phyloP scores from a whole-genome alignment of 805 yeast species.

The Pichia scutulata region DNA sequence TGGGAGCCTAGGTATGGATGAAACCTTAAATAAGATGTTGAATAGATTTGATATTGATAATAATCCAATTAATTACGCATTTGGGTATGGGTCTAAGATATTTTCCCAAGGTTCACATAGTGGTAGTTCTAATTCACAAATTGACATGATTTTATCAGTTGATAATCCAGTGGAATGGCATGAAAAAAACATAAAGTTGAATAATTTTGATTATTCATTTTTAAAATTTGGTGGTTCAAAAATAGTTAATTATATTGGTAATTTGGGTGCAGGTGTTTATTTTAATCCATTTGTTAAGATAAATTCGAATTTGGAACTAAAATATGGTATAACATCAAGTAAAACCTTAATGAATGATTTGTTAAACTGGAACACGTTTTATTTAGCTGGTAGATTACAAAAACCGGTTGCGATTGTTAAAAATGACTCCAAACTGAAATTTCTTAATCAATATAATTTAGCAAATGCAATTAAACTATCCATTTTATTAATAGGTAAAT shows the following conservation, averaged over 20 bases:
- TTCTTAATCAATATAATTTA: constrained; percentile 69
- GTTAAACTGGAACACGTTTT: constrained; percentile 77
- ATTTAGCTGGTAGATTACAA: constrained; percentile 87
- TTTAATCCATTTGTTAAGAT: constrained; percentile 70
- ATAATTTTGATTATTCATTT: constrained; percentile 73
- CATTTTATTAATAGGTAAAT: constrained; percentile 41
- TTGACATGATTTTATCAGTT: constrained; percentile 81
- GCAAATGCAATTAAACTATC: constrained; percentile 70
- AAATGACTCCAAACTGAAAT: constrained; percentile 54
- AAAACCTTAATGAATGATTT: constrained; percentile 58
- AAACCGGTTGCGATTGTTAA: constrained; percentile 80
- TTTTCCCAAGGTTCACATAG: constrained; percentile 55
- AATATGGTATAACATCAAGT: constrained; percentile 79
- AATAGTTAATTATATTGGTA: constrained; percentile 50
- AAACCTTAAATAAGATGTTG: constrained; percentile 30
- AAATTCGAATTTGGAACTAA: constrained; percentile 34
- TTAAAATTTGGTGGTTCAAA: constrained; percentile 53
- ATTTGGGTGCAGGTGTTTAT: constrained; percentile 82
- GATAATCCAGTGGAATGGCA: constrained; percentile 74
- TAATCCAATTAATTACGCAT: constrained; percentile 42
- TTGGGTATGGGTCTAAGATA: constrained; percentile 95
- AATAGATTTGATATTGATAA: neutral
- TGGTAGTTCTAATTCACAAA: constrained; percentile 47
- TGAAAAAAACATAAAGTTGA: constrained; percentile 53
- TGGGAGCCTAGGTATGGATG: constrained; percentile 26